Base-by-base conservation (phyloP, 1,139 yeast genomes). In the Sugiyamaella neomexicana region DNA sequence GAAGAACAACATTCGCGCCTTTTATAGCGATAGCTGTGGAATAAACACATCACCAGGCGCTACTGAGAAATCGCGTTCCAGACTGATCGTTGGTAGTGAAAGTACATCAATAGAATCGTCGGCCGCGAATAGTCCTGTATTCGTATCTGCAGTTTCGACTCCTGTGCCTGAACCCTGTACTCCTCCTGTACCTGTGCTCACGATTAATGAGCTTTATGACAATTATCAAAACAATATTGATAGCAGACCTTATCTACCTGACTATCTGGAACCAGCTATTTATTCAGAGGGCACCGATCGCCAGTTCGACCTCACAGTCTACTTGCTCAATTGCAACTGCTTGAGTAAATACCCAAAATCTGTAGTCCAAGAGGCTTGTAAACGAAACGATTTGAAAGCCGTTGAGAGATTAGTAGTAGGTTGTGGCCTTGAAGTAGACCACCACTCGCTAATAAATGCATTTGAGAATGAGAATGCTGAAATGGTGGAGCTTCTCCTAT, bases 261-360 rank as follows among this genome's bases (percentile, higher is more conserved):
- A 17, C 20, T 39, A 39, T 17, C 12, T 47, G 40, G 51, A 47
- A 40, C 51, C 51, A 12, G 51, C 45, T 15, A 25, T 39, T n/a
- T 2, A 47, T 25, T 17, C 40, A 1, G 34, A 15, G 25, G 31
- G 39, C 16, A 41, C 39, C 31, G 51, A 47, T 13, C 45, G 46
- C 2, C 39, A 29, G 16, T 47, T 47, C 25, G 45, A 40, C 31
- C 29, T 47, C 13, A 29, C 45, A 7, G 17, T 40, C 2, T 47
- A 47, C 31, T 39, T 47, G 1, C 39, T 47, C 5, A 23, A 16
- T 5, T 32, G 51, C 16, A 47, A 47, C n/a, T 47, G 51, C 32
- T 12, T 15, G 15, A 47, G 51, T 32, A 41, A 39, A n/a, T 47
- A 39, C 20, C 51, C 51, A 2, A 16, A 32, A 8, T 29, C 44